Percentiles rank a stretch among this genome's conserved stretches.
Evolutionary conservation across 1,284 basidiomycete genomes (phyloP).

Genomic region (Phellopilus nigrolimitatus): DNA sequence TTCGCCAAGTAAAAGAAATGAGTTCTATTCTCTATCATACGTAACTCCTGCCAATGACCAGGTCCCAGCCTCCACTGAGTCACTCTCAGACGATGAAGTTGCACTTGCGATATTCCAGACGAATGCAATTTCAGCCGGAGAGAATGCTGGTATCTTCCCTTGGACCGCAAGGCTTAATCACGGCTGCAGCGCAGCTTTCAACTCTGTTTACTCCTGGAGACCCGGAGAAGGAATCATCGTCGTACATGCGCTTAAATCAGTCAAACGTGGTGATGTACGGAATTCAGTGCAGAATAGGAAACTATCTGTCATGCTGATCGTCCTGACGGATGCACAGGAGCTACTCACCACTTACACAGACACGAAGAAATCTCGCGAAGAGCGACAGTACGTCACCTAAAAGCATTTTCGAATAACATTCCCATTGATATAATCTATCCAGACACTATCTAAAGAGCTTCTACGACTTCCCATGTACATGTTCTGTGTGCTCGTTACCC

Average conservation of each 20-base stretch:
- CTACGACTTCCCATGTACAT: constrained; percentile 56
- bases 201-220: constrained; percentile 55
- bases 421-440: too few species aligned
- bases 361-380: constrained; percentile 45
- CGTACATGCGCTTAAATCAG: constrained; percentile 51
- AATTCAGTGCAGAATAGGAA: not conserved
- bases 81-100: constrained; percentile 35
- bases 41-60: constrained; percentile 42
- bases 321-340: constrained; percentile 37
- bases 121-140: constrained; percentile 52
- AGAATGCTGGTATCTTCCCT: constrained; percentile 53
- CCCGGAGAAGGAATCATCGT: constrained; percentile 41
- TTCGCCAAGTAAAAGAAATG: constrained; percentile 29
- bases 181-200: constrained; percentile 59
- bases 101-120: constrained; percentile 61
- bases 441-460: constrained; percentile 43
- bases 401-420: not conserved
- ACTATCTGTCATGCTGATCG: not conserved
- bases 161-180: constrained; percentile 60
- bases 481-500: constrained; percentile 50
- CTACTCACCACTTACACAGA: constrained; percentile 55
- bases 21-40: constrained; percentile 51
- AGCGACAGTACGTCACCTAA: constrained; percentile 40
- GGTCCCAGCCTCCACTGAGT: constrained; percentile 34
- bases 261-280: constrained; percentile 45